Conservation (phyloP, 179 eudicot genomes). For the Drosera spatulata region DNA sequence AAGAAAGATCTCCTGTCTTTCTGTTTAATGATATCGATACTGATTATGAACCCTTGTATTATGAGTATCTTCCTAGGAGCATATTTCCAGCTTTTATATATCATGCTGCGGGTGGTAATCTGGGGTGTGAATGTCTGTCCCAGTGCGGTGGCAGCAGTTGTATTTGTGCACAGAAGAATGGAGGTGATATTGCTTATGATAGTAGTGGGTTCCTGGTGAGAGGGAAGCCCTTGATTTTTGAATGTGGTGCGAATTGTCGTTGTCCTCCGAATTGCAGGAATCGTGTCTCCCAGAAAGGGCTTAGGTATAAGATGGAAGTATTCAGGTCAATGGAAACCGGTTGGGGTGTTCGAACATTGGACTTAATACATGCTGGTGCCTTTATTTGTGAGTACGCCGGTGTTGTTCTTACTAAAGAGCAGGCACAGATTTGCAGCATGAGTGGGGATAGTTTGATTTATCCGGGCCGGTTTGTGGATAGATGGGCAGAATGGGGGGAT, state of each 20-base stretch:
- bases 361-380: conserved; percentile 77
- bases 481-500: conserved; percentile 96
- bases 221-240: conserved; percentile 82
- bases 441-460: conserved; percentile 82
- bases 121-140: conserved; percentile 61
- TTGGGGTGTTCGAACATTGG: conserved; percentile 92
- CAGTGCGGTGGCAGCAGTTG: conserved; percentile 44
- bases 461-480: conserved; percentile 64
- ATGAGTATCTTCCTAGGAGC: conserved; percentile 44
- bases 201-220: conserved; percentile 54
- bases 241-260: conserved; percentile 62
- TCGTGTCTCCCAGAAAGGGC: conserved; percentile 78
- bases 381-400: conserved; percentile 90
- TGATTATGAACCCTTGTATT: conserved; percentile 55
- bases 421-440: conserved; percentile 65
- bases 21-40: conserved; percentile 63
- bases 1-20: conserved; percentile 55
- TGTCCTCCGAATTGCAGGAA: conserved; percentile 76
- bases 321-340: conserved; percentile 83
- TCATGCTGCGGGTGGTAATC: conserved; percentile 20
- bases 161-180: conserved; percentile 59
- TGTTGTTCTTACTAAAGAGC: conserved; percentile 74
- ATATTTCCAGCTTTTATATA: conserved; percentile 58
- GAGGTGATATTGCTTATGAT: conserved; percentile 82
- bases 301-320: conserved; percentile 62